Percentiles rank a stretch among this genome's conserved stretches.
Conservation (phyloP, 1,284 basidiomycete species). For the Gymnopus androsaceus region DNA sequence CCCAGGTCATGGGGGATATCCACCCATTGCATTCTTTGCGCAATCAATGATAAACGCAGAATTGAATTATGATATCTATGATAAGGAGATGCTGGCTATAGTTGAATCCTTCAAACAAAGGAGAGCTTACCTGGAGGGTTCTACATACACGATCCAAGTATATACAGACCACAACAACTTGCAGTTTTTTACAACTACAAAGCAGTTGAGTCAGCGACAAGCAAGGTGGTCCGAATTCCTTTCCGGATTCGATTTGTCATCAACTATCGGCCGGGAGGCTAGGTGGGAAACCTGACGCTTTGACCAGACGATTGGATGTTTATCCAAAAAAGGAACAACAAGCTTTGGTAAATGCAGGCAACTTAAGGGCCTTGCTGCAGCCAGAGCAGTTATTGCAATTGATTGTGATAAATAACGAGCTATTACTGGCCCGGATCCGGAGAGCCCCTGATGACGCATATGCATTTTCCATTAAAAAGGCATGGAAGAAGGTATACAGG, state of each 20-base stretch:
- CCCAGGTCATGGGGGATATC: neutral
- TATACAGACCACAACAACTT: constrained; percentile 34
- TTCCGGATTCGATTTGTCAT: constrained; percentile 1
- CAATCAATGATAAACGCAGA: neutral
- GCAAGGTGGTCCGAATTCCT: constrained; percentile 29
- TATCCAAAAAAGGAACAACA: constrained; percentile 1
- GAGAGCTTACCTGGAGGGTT: constrained; percentile 32
- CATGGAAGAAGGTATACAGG: neutral
- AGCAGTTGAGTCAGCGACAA: constrained; percentile 27
- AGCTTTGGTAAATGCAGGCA: neutral
- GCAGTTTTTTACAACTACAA: constrained; percentile 26
- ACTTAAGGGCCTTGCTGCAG: neutral
- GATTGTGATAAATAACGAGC: neutral
- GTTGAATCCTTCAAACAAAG: constrained; percentile 28
- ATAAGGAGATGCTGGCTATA: too few relatives aligned
- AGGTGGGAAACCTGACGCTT: constrained; percentile 7
- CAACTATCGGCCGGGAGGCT: constrained; percentile 3
- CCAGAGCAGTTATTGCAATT: constrained; percentile 2
- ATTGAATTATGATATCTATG: constrained; percentile 14
- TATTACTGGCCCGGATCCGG: neutral
- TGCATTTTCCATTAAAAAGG: neutral
- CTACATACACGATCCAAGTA: constrained; percentile 21
- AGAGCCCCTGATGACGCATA: neutral
- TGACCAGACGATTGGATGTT: neutral
- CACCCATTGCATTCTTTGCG: constrained; percentile 10